phyloP scores from a whole-genome alignment of 768 basidiomycete species.

The Tylopilus rubrobrunneus region DNA sequence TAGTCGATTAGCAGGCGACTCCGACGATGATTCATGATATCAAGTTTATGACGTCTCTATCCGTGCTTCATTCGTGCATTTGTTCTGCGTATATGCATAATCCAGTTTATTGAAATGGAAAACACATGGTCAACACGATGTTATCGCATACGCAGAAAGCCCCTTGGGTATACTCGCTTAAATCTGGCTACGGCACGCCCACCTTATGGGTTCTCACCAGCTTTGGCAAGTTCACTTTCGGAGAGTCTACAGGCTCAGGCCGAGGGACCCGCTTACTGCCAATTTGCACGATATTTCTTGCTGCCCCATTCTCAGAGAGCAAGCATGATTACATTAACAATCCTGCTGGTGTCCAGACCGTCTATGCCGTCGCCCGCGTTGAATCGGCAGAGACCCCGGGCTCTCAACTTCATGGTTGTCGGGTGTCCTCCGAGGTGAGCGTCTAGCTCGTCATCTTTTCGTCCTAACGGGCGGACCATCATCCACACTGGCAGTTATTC shows the following conservation, averaged over 20 bases:
- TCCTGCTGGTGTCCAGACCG: not conserved
- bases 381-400: not conserved
- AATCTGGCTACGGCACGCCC: not conserved
- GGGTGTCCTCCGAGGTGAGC: not conserved
- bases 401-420: not conserved
- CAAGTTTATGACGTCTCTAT: not conserved
- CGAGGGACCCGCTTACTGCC: not conserved
- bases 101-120: constrained; percentile 4
- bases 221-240: not conserved
- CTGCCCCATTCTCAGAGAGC: not conserved
- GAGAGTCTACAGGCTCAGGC: not conserved
- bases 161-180: not conserved
- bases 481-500: not conserved
- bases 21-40: constrained; percentile 30
- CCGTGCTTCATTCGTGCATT: constrained; percentile 8
- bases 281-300: too few species aligned
- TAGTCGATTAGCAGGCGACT: constrained; percentile 24
- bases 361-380: not conserved
- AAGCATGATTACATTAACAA: not conserved
- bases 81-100: constrained; percentile 4
- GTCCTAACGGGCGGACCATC: not conserved
- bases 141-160: not conserved
- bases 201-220: not conserved
- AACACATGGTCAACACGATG: not conserved
- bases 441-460: not conserved